Evolutionary conservation across 495 filamentous ascomycete species (phyloP), one percentile per base, ranked within the genome.

Genomic region (Penicillium ochrochloron): DNA sequence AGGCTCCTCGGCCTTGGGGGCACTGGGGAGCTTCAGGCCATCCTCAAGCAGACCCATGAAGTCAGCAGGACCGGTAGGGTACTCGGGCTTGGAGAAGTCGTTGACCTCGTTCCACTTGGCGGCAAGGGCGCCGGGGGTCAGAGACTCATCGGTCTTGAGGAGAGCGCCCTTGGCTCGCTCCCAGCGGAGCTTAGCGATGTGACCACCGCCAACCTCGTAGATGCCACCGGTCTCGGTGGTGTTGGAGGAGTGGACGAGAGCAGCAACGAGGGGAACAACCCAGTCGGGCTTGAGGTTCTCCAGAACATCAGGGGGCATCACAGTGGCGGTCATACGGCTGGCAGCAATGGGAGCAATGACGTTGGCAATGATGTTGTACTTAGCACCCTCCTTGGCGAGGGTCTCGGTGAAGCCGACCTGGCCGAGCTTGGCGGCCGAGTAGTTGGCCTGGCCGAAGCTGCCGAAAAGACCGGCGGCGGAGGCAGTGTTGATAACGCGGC

Each of bases 381-480:
- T 99, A 69, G 88, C 84, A 65, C 95, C 95, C 82, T 99, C 95
- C 83, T 97, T 98, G 57, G 96, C 95, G 62, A 99, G 87, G 4
- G 95, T 96, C 85, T 99, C 95, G 21, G 95, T 97, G 83, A 99
- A 99, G 64, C 93, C 95, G 61, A 99, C 94, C 86, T 95, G 90
- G 63, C 91, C 90, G 57, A 98, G 84, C 84, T 99, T 99, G 67
- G 95, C 95, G 60, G 95, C 94, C 15, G 96, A 96, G 80, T 99
- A 99, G 80, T 99, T 99, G 79, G 89, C 84, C 83, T 99, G 95
- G 61, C 95, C 95, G 75, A 98, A 99, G 82, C 84, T 92, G 66
- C 95, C 95, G 78, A 97, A 99, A 31, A 99, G 85, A 71, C 95
- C 95, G 57, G 95, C 96, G 25, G 94, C 93, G 21, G 94, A 97